A percentile compares a stretch with the other conserved stretches of the same genome.
Evolutionary conservation across 208 protist genomes (phyloP).

Genomic region (Acanthamoeba healyi): DNA sequence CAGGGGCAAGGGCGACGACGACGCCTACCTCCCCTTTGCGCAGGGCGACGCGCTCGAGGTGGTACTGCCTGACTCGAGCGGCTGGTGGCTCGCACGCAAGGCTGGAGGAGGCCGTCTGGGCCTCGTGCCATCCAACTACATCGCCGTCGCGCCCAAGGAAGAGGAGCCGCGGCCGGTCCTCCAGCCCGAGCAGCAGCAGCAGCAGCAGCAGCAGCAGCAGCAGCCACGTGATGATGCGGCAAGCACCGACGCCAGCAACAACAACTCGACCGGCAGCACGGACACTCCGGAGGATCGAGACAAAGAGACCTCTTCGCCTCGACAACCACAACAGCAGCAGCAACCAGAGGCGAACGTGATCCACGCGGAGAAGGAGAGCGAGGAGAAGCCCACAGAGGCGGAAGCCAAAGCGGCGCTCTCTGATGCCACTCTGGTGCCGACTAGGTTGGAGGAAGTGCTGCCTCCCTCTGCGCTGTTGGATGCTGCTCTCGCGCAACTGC

Average conservation of each 20-base stretch:
- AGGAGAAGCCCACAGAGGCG: too few species aligned
- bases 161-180: neutral
- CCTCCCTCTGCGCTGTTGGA: too few species aligned
- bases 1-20: constrained; percentile 3
- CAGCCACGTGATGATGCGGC: too few species aligned
- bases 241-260: too few species aligned
- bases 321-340: too few species aligned
- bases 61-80: neutral
- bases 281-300: too few species aligned
- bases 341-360: too few species aligned
- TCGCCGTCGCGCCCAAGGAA: neutral
- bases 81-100: neutral
- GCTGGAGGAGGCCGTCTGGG: neutral
- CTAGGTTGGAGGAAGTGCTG: neutral
- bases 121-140: neutral
- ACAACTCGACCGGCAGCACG: too few species aligned
- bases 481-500: neutral
- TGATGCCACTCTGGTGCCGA: too few species aligned
- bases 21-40: neutral
- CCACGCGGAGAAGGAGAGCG: too few species aligned
- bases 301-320: too few species aligned
- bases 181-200: too few species aligned
- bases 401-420: neutral
- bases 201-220: neutral
- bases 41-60: neutral